phyloP scores from a whole-genome alignment of 73 alveolate species.

The Paramecium octaurelia region DNA sequence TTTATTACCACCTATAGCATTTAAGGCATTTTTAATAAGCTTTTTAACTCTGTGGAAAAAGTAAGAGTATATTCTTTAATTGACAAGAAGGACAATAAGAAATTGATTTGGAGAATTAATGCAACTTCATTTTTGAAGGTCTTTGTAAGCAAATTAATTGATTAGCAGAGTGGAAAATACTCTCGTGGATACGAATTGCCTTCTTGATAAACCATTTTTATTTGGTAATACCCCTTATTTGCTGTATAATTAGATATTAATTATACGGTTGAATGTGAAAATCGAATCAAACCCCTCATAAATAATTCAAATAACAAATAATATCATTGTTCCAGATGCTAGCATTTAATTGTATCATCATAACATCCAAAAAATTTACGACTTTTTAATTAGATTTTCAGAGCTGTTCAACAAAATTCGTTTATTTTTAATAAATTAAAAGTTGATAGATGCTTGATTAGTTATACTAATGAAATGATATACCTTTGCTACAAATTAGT shows the following conservation, averaged over 20 bases:
- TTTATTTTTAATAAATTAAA: not conserved
- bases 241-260: not conserved
- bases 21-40: not conserved
- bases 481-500: not conserved
- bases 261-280: slow-evolving; percentile 8
- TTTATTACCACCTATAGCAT: not conserved
- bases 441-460: not conserved
- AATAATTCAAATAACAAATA: not conserved
- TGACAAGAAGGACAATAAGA: not conserved
- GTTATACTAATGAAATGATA: not conserved
- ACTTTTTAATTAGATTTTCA: not conserved
- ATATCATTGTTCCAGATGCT: not conserved
- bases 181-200: not conserved
- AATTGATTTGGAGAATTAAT: slow-evolving; percentile 7
- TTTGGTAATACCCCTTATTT: slow-evolving; percentile 12
- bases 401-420: not conserved
- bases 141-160: slow-evolving; percentile 12
- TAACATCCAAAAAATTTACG: not conserved
- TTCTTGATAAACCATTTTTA: not conserved
- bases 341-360: not conserved
- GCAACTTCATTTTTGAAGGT: not conserved
- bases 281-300: not conserved
- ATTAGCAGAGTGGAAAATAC: not conserved
- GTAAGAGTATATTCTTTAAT: not conserved
- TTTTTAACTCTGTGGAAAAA: not conserved